Evolutionary conservation across 495 filamentous ascomycete genomes (phyloP).

Genomic region (Aspergillus kassunensis): DNA sequence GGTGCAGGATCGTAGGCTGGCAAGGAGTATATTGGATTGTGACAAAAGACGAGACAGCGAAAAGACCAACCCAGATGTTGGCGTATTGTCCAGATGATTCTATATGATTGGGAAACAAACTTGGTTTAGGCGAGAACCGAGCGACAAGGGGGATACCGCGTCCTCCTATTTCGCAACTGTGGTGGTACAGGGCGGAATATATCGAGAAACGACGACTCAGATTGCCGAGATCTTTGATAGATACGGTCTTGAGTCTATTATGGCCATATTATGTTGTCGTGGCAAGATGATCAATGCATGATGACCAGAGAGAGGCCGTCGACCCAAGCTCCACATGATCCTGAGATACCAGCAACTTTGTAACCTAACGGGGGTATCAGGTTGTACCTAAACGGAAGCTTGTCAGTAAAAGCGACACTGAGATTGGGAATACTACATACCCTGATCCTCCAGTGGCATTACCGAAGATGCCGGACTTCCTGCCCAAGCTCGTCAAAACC

Average conservation of each 20-base stretch:
- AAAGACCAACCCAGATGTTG: neutral
- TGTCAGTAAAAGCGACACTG: constrained; percentile 7
- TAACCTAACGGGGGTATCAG: constrained; percentile 88
- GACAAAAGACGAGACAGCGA: neutral
- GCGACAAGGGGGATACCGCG: neutral
- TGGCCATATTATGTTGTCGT: neutral
- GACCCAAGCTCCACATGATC: constrained; percentile 76
- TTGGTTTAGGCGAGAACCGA: neutral
- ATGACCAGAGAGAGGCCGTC: constrained; percentile 89
- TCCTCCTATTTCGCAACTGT: neutral
- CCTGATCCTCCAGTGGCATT: constrained; percentile 75
- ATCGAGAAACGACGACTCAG: neutral
- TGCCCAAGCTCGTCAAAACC: constrained; percentile 80
- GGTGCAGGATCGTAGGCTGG: too few species aligned
- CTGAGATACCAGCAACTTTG: constrained; percentile 81
- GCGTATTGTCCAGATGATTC: constrained; percentile 1
- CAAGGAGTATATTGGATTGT: neutral
- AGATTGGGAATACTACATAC: constrained; percentile 49
- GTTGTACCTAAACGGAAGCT: constrained; percentile 59
- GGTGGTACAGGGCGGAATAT: neutral
- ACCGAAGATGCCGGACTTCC: constrained; percentile 81
- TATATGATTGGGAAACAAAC: neutral
- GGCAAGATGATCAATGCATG: constrained; percentile 46
- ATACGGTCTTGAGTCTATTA: neutral
- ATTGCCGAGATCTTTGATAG: neutral